Percentiles rank a stretch among this genome's conserved stretches.
Conservation (phyloP, 2,329 filamentous ascomycete genomes). For the Trichoderma koningiopsis region DNA sequence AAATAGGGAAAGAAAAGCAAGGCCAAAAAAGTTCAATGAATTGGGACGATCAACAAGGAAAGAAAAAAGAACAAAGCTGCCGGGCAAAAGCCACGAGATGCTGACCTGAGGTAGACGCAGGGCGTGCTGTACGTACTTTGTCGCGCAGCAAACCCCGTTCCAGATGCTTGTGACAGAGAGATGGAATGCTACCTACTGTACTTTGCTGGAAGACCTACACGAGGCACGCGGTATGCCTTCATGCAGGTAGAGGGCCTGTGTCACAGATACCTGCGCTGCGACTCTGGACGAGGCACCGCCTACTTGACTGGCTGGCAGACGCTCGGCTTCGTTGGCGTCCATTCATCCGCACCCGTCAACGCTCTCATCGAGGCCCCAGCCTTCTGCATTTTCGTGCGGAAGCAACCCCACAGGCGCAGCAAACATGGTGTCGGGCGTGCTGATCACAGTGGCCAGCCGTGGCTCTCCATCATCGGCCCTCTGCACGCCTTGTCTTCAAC, state of each 20-base stretch:
- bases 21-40: background rate
- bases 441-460: slow-evolving; percentile 8
- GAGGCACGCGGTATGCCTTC: background rate
- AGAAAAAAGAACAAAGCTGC: background rate
- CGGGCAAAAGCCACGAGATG: background rate
- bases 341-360: background rate
- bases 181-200: background rate
- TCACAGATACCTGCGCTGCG: background rate
- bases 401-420: slow-evolving; percentile 4
- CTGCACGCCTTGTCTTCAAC: slow-evolving; percentile 2
- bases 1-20: background rate
- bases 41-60: background rate
- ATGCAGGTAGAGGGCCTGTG: background rate
- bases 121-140: slow-evolving; percentile 24
- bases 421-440: slow-evolving; percentile 4
- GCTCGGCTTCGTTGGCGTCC: background rate
- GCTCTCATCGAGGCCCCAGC: background rate
- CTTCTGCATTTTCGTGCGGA: background rate
- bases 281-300: background rate
- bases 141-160: slow-evolving; percentile 23
- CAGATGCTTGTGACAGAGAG: slow-evolving; percentile 1
- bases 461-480: background rate
- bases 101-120: slow-evolving; percentile 23
- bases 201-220: background rate
- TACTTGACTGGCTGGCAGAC: background rate